Base-by-base conservation (phyloP, 768 basidiomycete species). In the Sarcomyxa edulis region DNA sequence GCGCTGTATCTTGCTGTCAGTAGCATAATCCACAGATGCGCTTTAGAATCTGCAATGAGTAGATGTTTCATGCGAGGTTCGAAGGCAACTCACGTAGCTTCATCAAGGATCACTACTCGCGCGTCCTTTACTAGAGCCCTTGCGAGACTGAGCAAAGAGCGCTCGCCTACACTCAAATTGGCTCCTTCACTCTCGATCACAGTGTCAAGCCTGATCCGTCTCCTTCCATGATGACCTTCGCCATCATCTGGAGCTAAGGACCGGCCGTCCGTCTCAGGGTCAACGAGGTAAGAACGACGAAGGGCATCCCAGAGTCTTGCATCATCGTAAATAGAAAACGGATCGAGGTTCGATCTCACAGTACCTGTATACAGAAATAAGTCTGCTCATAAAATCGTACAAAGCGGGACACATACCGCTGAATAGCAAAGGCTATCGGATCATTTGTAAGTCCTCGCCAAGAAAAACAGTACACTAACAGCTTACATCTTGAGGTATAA, bases 91-190 rank as follows among this genome's bases (percentile, higher is more conserved):
- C 37, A 66, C 63, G 68, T 89, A 0, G 86, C 87, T 63, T 89
- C 87, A 55, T 92, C 89, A 10, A 92, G 66, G 23, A 92, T 74
- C 21, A 89, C 76, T 26, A 91, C 76, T 51, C 72, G 74, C 5
- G 79, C 73, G 54, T 86, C 74, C 46, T 84, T 81, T 11, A 90
- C 87, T 10, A 92, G 62, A 2, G 89, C 89, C 24, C 89, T 70
- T 21, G 89, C 89, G 27, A 91, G 67, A 19, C 81, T 84, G 14
- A 91, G 76, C 16, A 91, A 61, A 6, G 78, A 81, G 37, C 84
- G 64, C 68, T 88, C 65, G 14, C 81, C 81, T 11, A 85, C 78
- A 30, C 80, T 82, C 44, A 89, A 48, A 46, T 89, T 89, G 6
- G 64, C 61, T 6, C 90, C 90, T 52, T 89, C 89, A 24, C 78